A percentile compares a stretch with the other conserved stretches of the same genome.
Evolutionary conservation across 148 eudicot species (phyloP).

Genomic region (Limonium bicolor): DNA sequence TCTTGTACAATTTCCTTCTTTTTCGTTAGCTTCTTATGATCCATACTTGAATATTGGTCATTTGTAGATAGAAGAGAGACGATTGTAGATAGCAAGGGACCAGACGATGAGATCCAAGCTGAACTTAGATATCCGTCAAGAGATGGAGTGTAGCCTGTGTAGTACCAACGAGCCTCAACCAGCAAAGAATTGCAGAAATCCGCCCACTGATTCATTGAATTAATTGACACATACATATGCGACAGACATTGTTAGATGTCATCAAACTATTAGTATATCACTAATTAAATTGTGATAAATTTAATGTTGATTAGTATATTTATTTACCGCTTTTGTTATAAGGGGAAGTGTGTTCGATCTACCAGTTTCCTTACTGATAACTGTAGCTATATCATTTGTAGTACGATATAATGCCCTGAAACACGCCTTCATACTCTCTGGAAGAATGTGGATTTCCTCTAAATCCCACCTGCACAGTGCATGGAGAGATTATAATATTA

Average conservation of each 20-base stretch:
- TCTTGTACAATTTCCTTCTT: neutral
- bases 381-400: conserved; percentile 22
- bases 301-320: too few relatives aligned
- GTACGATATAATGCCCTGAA: conserved; percentile 16
- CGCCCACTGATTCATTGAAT: conserved; percentile 19
- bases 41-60: too few relatives aligned
- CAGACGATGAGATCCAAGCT: conserved; percentile 40
- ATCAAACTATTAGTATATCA: too few relatives aligned
- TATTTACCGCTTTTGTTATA: conserved; percentile 20
- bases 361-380: conserved; percentile 21
- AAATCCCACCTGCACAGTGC: conserved; percentile 26
- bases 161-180: conserved; percentile 33
- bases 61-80: conserved; percentile 11
- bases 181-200: conserved; percentile 32
- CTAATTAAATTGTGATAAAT: too few relatives aligned
- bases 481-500: neutral
- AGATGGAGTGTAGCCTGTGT: conserved; percentile 16
- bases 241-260: too few relatives aligned
- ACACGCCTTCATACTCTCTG: conserved; percentile 33
- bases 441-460: conserved; percentile 20
- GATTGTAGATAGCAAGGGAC: conserved; percentile 24
- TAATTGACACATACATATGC: neutral
- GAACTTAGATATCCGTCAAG: conserved; percentile 18
- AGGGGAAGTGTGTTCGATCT: conserved; percentile 9
- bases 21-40: neutral